Base-by-base conservation (phyloP, 1,284 basidiomycete species). In the Albatrellus sp. region DNA sequence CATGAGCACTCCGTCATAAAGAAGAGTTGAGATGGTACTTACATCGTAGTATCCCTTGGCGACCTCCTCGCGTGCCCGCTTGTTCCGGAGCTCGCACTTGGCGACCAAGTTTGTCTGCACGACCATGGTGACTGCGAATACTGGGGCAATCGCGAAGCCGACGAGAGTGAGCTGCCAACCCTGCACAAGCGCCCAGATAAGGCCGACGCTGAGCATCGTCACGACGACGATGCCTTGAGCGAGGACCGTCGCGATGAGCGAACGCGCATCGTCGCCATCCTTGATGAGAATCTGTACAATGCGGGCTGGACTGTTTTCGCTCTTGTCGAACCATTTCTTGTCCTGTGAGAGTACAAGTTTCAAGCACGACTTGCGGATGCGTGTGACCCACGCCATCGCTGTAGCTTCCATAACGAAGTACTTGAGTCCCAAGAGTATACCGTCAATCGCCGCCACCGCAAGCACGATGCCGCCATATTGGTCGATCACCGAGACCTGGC, bases 151-250 rank as follows among this genome's bases (percentile, higher is more conserved):
- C 1, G 83, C 90, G 30, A 97, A 61, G 0, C 91, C 94, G 1
- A 90, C 88, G 14, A 98, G 73, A 0, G 93, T 96, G 48, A 98
- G 69, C 63, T 96, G 81, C 94, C 94, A 98, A 0, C 90, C 91
- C 24, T 75, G 67, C 0, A 75, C 75, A 57, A 97, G 68, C 0
- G 94, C 90, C 93, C 93, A 98, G 9, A 86, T 60, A 13, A 97
- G 63, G 2, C 90, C 91, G 10, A 93, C 67, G 1, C 69, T 59
- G 40, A 97, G 71, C 90, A 98, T 96, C 5, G 85, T 68, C 1
- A 67, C 46, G 10, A 94, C 84, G 7, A 91, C 84, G 28, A 81
- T 56, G 9, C 69, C 66, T 58, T 93, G 86, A 0, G 78, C 77
- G 41, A 89, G 62, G 33, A 94, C 79, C 5, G 80, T 72, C 2